These are phyloP conservation scores for Tricholoma furcatifolium DNA, from an alignment of 768 basidiomycete genomes.

Conservation along the genomic window DNA sequence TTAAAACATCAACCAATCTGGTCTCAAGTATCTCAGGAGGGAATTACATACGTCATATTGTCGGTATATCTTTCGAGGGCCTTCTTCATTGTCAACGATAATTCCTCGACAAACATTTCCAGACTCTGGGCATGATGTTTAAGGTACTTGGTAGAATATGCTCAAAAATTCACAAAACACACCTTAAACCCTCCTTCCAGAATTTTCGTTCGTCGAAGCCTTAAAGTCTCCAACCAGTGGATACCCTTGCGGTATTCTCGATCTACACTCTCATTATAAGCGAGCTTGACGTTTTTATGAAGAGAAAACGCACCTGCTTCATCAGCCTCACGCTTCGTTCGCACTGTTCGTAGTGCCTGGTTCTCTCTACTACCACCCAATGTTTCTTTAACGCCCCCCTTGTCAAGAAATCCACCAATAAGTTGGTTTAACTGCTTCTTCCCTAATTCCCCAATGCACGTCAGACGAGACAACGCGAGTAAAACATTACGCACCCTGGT, in stretches of 20 bases:
- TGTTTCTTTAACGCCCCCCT: conserved; percentile 64
- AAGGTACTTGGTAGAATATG: not conserved
- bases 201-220: conserved; percentile 79
- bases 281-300: not conserved
- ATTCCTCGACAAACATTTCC: conserved; percentile 76
- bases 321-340: conserved; percentile 86
- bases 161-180: conserved; percentile 18
- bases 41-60: conserved; percentile 62
- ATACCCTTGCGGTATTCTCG: conserved; percentile 89
- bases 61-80: conserved; percentile 76
- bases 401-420: conserved; percentile 76
- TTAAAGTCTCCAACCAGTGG: conserved; percentile 89
- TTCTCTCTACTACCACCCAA: conserved; percentile 57
- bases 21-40: not conserved
- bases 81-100: conserved; percentile 58
- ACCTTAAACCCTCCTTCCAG: conserved; percentile 82
- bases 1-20: not conserved
- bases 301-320: conserved; percentile 66
- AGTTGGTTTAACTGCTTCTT: conserved; percentile 87
- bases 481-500: conserved; percentile 55
- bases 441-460: conserved; percentile 42
- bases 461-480: conserved; percentile 4
- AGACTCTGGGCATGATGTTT: conserved; percentile 55
- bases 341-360: conserved; percentile 70
- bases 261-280: conserved; percentile 43